phyloP scores from a whole-genome alignment of 176 grass and related monocot species.

The Aechmea fasciata region DNA sequence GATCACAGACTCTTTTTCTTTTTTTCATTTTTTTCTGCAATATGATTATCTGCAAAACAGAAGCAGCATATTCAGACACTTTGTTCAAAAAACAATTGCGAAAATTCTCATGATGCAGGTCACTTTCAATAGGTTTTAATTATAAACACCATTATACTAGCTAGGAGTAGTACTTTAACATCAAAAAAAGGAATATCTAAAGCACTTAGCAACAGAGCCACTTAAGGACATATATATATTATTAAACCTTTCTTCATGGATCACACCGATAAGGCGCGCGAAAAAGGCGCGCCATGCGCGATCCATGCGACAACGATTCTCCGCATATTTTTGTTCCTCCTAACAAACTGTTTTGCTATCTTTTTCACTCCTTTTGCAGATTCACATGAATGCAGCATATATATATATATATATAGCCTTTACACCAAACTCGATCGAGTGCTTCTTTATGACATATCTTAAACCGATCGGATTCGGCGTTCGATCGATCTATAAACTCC shows the following conservation, averaged over 20 bases:
- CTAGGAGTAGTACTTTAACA: not conserved
- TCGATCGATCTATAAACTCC: not conserved
- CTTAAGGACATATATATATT: not conserved
- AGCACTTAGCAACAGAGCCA: not conserved
- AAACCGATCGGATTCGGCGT: not conserved
- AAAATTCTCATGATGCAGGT: not conserved
- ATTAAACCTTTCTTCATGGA: not conserved
- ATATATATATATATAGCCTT: no score
- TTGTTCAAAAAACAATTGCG: not conserved
- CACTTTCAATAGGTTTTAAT: not conserved
- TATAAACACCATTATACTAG: not conserved
- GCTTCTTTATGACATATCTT: not conserved
- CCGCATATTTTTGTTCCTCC: constrained; percentile 19
- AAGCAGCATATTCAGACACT: not conserved
- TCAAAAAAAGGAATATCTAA: not conserved
- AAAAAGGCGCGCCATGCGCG: not conserved
- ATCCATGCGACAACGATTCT: constrained; percentile 34
- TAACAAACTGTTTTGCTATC: not conserved
- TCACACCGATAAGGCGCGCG: not conserved
- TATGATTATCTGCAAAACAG: not conserved
- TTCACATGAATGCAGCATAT: not conserved
- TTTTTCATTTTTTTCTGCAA: not conserved
- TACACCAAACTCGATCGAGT: not conserved
- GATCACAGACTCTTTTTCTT: no score
- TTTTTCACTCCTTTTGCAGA: not conserved